Evolutionary conservation across 345 rosid species (phyloP).

Genomic region (Microcos paniculata): DNA sequence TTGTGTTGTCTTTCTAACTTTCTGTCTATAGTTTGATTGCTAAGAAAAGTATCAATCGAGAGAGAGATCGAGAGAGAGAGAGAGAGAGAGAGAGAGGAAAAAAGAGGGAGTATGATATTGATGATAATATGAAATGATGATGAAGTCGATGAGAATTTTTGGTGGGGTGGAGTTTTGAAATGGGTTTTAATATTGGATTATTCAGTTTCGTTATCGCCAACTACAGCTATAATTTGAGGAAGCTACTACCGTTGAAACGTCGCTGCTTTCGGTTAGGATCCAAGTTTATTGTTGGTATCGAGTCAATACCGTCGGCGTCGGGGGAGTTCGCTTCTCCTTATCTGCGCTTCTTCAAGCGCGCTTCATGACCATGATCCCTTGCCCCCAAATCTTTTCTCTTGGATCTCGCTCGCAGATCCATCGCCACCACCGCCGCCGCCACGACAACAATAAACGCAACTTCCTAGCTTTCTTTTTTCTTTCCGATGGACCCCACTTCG

Average conservation of each 20-base stretch:
- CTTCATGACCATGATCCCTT: constrained; percentile 49
- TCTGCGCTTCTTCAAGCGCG: constrained; percentile 36
- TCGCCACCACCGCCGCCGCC: background rate
- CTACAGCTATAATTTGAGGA: constrained; percentile 14
- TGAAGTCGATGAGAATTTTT: constrained; percentile 6
- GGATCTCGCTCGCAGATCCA: constrained; percentile 68
- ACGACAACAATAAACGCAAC: constrained; percentile 8
- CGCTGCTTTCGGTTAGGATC: constrained; percentile 54
- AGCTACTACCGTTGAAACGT: constrained; percentile 29
- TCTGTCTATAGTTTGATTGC: constrained; percentile 18
- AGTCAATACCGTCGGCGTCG: constrained; percentile 9
- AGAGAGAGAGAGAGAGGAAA: background rate
- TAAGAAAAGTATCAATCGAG: constrained; percentile 18
- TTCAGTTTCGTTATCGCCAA: constrained; percentile 5
- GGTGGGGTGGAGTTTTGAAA: constrained; percentile 6
- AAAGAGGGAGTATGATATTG: background rate
- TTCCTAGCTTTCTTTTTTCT: constrained; percentile 28
- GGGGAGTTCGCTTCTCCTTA: constrained; percentile 20
- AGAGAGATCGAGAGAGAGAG: background rate
- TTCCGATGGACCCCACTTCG: constrained; percentile 77
- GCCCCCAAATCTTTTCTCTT: constrained; percentile 31
- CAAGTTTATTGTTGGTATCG: constrained; percentile 28
- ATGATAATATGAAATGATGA: constrained; percentile 12
- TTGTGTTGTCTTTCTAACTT: background rate
- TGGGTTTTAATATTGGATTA: constrained; percentile 19